Conservation (phyloP, 2,329 filamentous ascomycete genomes). For the Arthrobotrys pseudoclavata region DNA sequence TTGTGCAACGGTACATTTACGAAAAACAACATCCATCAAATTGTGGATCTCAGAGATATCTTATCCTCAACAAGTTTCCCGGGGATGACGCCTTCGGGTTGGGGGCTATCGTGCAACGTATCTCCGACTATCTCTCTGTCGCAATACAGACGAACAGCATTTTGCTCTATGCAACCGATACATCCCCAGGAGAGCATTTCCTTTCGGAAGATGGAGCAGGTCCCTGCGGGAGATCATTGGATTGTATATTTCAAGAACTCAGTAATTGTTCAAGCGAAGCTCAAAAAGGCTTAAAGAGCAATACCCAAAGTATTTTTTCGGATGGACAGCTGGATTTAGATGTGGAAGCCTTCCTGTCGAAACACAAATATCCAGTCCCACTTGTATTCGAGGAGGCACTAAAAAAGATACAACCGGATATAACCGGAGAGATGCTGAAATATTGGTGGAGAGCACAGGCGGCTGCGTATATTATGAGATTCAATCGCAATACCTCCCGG, state of each 20-base stretch:
- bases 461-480: constrained; percentile 62
- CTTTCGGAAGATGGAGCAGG: constrained; percentile 34
- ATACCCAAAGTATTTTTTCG: constrained; percentile 32
- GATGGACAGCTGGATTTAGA: constrained; percentile 31
- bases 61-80: constrained; percentile 61
- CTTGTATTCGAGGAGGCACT: constrained; percentile 57
- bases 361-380: constrained; percentile 49
- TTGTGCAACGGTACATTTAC: constrained; percentile 57
- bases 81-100: constrained; percentile 61
- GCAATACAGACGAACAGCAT: constrained; percentile 60
- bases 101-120: constrained; percentile 59
- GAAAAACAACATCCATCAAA: constrained; percentile 56
- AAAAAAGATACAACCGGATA: constrained; percentile 54
- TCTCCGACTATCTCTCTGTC: constrained; percentile 56
- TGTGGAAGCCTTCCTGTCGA: constrained; percentile 34
- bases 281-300: constrained; percentile 30
- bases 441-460: constrained; percentile 63
- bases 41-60: constrained; percentile 43
- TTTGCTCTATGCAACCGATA: constrained; percentile 56
- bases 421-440: constrained; percentile 60
- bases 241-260: constrained; percentile 61
- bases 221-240: constrained; percentile 59
- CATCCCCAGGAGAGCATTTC: constrained; percentile 61
- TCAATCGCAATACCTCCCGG: constrained; percentile 57
- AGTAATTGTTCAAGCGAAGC: constrained; percentile 37